Evolutionary conservation across 1,284 basidiomycete species (phyloP).

Genomic region (Marasmius sp.): DNA sequence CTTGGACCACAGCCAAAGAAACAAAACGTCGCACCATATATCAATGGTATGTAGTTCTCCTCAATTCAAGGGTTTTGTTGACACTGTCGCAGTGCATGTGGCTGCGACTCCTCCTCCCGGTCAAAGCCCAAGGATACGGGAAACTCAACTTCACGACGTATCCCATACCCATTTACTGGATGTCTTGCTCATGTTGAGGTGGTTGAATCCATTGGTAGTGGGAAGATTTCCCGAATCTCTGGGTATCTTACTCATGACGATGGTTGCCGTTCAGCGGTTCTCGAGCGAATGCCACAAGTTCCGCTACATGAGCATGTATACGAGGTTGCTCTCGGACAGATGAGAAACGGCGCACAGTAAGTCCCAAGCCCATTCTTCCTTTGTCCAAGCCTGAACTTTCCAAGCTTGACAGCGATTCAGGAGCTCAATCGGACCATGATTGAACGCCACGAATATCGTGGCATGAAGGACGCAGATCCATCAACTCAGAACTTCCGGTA

Average conservation of each 20-base stretch:
- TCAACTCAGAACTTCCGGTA: neutral
- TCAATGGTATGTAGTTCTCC: too few species aligned
- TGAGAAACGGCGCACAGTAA: conserved; percentile 22
- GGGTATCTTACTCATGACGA: conserved; percentile 26
- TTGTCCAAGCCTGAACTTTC: neutral
- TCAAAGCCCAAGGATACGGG: too few species aligned
- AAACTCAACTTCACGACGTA: neutral
- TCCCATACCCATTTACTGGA: conserved; percentile 26
- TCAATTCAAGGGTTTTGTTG: too few species aligned
- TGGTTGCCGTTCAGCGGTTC: conserved; percentile 17
- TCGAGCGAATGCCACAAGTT: conserved; percentile 23
- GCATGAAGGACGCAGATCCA: neutral
- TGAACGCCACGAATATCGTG: neutral
- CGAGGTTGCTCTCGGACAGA: conserved; percentile 25
- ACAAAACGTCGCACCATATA: too few species aligned
- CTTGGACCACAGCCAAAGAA: too few species aligned
- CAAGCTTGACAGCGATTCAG: conserved; percentile 4
- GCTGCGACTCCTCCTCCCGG: too few species aligned
- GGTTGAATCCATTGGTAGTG: conserved; percentile 14
- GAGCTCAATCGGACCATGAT: neutral
- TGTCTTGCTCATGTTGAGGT: conserved; percentile 35
- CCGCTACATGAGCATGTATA: conserved; percentile 31
- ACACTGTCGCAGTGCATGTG: too few species aligned
- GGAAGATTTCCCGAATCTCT: conserved; percentile 12
- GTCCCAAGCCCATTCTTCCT: neutral